Evolutionary conservation across 2,329 filamentous ascomycete genomes (phyloP), one percentile per base, ranked within the genome.

Genomic region (Metarhizium sp.): DNA sequence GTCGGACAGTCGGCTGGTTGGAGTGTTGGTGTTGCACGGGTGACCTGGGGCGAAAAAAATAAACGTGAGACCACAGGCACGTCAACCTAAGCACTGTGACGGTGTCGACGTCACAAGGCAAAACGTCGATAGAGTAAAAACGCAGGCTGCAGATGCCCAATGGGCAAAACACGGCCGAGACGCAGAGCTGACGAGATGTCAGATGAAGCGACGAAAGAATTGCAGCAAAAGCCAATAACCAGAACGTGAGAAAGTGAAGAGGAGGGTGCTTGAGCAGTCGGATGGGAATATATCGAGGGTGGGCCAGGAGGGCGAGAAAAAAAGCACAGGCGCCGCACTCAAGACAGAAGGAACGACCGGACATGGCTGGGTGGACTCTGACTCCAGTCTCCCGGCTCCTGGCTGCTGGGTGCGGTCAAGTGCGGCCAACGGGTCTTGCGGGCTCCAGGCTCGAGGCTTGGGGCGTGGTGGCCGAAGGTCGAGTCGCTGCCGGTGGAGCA

Each of bases 271-370:
- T 32, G 47, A 54, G 55, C 55, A 42, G 53, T 36, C 14, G 25
- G 36, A 53, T 45, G 53, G 51, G 53, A 54, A 57, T 57, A 55
- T 53, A 58, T 55, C 40, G 51, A 38, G 51, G 53, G 57, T 57
- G 57, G 57, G 57, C 53, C 53, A 25, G 30, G 34, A 47, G 36
- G n/a, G 38, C n/a, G 6, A 45, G 2, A 10, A 20, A 42, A 52
- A 49, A 32, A 51, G 42, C 47, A 34, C 55, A 57, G 51, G 46
- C 51, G 51, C 51, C 51, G 32, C 14, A 16, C 4, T 5, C 38
- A 40, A 11, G 38, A 40, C 38, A 50, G 54, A 55, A 43, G 56
- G 50, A 45, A 50, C 50, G 55, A 29, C 49, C 30, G 46, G 54
- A 40, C 48, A 47, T 50, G 54, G 50, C 42, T 50, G 54, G 18